Evolutionary conservation across 2,329 filamentous ascomycete genomes (phyloP), one percentile per base, ranked within the genome.

Genomic region (Dactylella cylindrospora): DNA sequence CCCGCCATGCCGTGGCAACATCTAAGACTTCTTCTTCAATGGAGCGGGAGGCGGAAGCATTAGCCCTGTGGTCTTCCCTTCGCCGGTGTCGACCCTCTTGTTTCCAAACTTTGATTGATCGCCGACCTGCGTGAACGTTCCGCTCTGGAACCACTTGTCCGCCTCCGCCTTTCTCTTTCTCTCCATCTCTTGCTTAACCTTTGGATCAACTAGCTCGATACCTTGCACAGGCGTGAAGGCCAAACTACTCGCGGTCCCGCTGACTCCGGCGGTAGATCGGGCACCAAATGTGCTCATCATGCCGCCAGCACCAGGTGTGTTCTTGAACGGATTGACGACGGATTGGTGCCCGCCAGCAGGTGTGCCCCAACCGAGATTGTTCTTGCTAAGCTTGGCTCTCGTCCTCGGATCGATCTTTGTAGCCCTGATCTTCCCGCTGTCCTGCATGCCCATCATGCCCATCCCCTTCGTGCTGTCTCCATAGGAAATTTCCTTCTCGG

Each of bases 201-300:
- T 95, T 17, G 93, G 93, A 72, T 97, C 91, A 5, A 97, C 90
- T 9, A 98, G 80, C 76, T 98, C 91, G 31, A 98, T 78, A 1
- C 93, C 93, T 71, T 97, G 93, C 12, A 95, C 88, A 1, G 91
- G 90, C 2, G 90, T 96, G 70, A 98, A 98, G 0, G 90, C 87
- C 68, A 98, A 82, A 43, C 85, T 90, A 68, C 88, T 94, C 25
- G 87, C 85, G 1, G 88, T 95, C 65, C 90, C 90, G 20, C 80
- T 81, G 13, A 80, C 77, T 40, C 81, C 82, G 49, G 85, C 75
- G 2, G 82, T 83, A 28, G 45, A 53, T 13, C 59, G 43, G 45
- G 81, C 83, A 15, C 90, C 90, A 3, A 86, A 86, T 0, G 86
- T 81, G 5, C 90, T 90, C 74, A 78, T 88, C 43, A 81, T 80